phyloP scores from a whole-genome alignment of 179 eudicot species.

The Beta corolliflora region DNA sequence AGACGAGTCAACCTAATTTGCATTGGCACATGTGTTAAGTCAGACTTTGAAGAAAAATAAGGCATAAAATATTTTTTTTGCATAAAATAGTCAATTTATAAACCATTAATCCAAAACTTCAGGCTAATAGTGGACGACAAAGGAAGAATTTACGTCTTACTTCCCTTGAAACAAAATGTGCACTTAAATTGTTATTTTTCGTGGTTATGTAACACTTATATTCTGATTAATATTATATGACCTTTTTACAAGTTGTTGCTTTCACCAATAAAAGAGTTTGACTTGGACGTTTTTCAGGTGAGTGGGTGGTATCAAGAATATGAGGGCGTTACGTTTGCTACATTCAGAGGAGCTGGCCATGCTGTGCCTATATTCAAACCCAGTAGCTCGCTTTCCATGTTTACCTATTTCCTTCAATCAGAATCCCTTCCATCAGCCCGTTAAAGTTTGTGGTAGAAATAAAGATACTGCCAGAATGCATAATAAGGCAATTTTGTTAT shows the following conservation, averaged over 20 bases:
- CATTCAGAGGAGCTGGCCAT: constrained; percentile 93
- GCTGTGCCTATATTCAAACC: constrained; percentile 87
- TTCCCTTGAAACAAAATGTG: too few relatives aligned
- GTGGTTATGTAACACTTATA: too few relatives aligned
- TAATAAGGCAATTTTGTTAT: constrained; percentile 6
- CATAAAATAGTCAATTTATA: too few relatives aligned
- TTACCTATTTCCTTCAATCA: constrained; percentile 64
- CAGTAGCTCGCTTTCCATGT: constrained; percentile 75
- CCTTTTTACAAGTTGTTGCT: background rate
- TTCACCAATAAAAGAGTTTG: background rate
- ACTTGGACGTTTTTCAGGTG: constrained; percentile 41
- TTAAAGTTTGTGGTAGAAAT: background rate
- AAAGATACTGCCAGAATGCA: background rate
- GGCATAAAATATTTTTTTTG: too few relatives aligned
- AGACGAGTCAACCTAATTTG: too few relatives aligned
- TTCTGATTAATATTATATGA: too few relatives aligned
- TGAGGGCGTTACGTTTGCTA: constrained; percentile 74
- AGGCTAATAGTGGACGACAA: too few relatives aligned
- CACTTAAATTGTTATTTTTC: too few relatives aligned
- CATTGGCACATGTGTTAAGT: too few relatives aligned
- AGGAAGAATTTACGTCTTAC: too few relatives aligned
- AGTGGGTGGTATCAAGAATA: constrained; percentile 91
- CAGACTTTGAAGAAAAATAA: too few relatives aligned
- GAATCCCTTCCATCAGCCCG: constrained; percentile 47
- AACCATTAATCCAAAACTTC: too few relatives aligned